Base-by-base conservation (phyloP, 345 rosid genomes). In the Populus nigra region DNA sequence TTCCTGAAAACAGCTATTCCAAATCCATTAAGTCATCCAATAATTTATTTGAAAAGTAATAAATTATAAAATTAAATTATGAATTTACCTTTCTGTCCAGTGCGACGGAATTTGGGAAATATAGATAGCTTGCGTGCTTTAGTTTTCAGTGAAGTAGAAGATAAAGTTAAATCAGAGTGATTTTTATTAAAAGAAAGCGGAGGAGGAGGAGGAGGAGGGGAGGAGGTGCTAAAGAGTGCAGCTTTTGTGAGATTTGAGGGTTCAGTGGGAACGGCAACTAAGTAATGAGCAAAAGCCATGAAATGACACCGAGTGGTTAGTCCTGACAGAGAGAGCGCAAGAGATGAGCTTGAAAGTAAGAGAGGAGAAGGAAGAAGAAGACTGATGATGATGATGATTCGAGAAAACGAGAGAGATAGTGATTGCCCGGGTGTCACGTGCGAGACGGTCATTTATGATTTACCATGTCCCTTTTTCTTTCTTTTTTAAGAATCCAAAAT, bases 241-340 rank as follows among this genome's bases (percentile, higher is more conserved):
- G 74, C 71, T 75, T 71, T 83, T 12, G 85, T 27, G 77, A 69
- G 68, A 55, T 65, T 74, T 16, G 86, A 72, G 63, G 87, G 69
- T 11, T 86, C 83, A 36, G 73, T 68, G 4, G 91, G 94, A 41
- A 89, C 90, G 53, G 89, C 81, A 23, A 85, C 80, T 75, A 87
- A 78, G 86, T 74, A 89, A 66, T 84, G 91, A 75, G 88, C 85
- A 74, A 89, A 79, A 71, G 95, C 95, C 98, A 92, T 91, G 71
- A 33, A 67, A 31, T 13, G 11, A 33, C 41, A 67, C n/a, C 39
- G 1, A 0, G 13, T 17, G 2, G 18, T 29, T 11, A 63, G 20
- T 23, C 8, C 33, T 55, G 41, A 2, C 11, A 36, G 57, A 22
- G 45, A 5, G 41, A 65, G 79, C 76, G 75, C 33, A 65, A 13